Base-by-base conservation (phyloP, 805 yeast species). In the Candida verbasci region DNA sequence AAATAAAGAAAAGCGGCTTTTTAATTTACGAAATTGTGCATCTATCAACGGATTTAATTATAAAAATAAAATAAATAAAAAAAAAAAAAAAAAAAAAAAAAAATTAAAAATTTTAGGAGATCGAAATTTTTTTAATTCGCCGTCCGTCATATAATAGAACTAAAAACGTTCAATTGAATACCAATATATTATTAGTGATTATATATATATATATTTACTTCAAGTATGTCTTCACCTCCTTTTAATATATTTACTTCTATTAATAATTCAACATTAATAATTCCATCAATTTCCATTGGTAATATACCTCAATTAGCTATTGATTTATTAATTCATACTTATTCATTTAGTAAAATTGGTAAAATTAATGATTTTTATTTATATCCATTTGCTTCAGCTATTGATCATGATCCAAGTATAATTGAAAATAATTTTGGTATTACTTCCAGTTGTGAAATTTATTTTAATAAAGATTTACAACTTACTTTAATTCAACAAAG, bases 221-320 rank as follows among this genome's bases (percentile, higher is more conserved):
- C n/a, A n/a, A n/a, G n/a, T n/a, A n/a, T n/a, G n/a, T n/a, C n/a
- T n/a, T n/a, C n/a, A n/a, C 22, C 22, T 20, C 22, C 22, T 6
- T 20, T 23, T 25, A 6, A 23, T 31, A 6, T n/a, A 15, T 12
- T 24, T 28, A 23, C 16, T 24, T 15, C 27, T 3, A 24, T 31
- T 3, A 6, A 5, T 3, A 22, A 18, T 2, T 20, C 37, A 12
- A 69, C 68, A 1, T 60, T 83, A n/a, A 52, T 91, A 1, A 28
- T 93, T 1, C 97, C 97, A 0, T 60, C 88, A 0, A 83, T 93
- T 0, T 78, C 96, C 3, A 73, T 86, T 5, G 97, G 95, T 6
- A 93, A 91, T 50, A 82, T 88, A 3, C 94, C 97, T 0, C 98
- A 93, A 55, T 62, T 91, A 33, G 60, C 89, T 0, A 57, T 74